These are phyloP conservation scores for Hortaea sp. DNA, from an alignment of 2,329 filamentous ascomycete species.

Conservation along the genomic window DNA sequence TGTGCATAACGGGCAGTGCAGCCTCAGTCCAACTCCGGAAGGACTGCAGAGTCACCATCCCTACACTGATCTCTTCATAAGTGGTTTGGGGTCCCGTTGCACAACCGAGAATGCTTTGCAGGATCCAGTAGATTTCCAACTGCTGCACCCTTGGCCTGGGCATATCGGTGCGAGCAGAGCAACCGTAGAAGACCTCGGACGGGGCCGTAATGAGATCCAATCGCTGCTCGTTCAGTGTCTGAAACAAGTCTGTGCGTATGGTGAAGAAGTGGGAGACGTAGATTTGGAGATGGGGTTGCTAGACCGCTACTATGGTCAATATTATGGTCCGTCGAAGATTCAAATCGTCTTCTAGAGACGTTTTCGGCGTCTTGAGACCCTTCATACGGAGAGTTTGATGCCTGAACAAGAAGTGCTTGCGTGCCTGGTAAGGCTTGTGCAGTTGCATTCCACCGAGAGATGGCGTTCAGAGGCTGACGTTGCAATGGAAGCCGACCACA, in stretches of 20 bases:
- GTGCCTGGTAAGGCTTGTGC: not conserved
- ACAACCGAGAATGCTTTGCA: not conserved
- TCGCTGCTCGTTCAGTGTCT: conserved; percentile 17
- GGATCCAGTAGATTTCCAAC: conserved; percentile 9
- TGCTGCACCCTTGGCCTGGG: not conserved
- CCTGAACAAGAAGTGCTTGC: not conserved
- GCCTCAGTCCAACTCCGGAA: conserved; percentile 7
- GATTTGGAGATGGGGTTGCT: conserved; percentile 11
- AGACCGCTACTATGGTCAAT: conserved; percentile 15
- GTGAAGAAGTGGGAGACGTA: not conserved
- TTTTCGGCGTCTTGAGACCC: no score
- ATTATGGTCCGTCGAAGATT: not conserved
- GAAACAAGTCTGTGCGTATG: conserved; percentile 20
- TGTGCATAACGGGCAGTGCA: conserved; percentile 11
- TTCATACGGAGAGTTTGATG: no score
- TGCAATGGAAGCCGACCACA: conserved; percentile 8
- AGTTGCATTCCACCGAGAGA: conserved; percentile 21
- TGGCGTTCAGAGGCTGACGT: conserved; percentile 17
- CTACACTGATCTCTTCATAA: not conserved
- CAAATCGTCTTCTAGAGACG: no score
- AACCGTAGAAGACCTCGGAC: conserved; percentile 1
- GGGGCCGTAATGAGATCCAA: conserved; percentile 10
- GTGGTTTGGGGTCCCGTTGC: not conserved
- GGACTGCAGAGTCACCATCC: conserved; percentile 1
- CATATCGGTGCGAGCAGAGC: conserved; percentile 7